These are phyloP conservation scores for Tolypocladium album DNA, from an alignment of 2,329 filamentous ascomycete species.

Conservation along the genomic window DNA sequence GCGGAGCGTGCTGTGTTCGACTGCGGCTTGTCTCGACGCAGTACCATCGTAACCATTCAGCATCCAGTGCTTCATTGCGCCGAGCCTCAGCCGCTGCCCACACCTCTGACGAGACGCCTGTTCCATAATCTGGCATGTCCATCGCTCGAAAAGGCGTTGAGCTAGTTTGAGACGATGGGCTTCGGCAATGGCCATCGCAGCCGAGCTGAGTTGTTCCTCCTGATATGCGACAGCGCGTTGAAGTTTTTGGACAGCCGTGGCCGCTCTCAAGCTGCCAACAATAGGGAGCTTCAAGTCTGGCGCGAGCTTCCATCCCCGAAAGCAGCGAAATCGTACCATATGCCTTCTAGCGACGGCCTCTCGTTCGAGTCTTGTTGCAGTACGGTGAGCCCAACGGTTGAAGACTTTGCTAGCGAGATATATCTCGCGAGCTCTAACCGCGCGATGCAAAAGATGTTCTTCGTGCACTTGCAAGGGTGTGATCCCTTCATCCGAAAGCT, in stretches of 20 bases:
- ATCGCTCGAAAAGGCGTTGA: constrained; percentile 12
- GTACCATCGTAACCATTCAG: not conserved
- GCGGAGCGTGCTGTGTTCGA: not conserved
- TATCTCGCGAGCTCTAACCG: constrained; percentile 52
- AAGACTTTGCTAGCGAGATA: constrained; percentile 38
- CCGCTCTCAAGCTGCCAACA: constrained; percentile 17
- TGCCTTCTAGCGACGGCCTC: constrained; percentile 60
- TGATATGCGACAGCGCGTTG: constrained; percentile 16
- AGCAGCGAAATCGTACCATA: constrained; percentile 48
- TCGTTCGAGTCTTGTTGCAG: constrained; percentile 53
- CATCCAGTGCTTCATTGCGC: not conserved
- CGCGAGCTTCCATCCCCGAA: constrained; percentile 22
- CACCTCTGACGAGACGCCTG: constrained; percentile 10
- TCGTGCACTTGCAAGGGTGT: constrained; percentile 4
- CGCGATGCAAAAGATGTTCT: constrained; percentile 31
- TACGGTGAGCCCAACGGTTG: constrained; percentile 51
- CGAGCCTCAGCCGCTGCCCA: constrained; percentile 6
- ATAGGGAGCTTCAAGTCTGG: constrained; percentile 18
- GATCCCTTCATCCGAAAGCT: not conserved
- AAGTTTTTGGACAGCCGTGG: constrained; percentile 21
- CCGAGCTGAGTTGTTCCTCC: constrained; percentile 14
- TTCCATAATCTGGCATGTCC: constrained; percentile 15
- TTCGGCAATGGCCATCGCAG: constrained; percentile 12
- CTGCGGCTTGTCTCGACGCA: not conserved
- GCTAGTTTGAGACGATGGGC: constrained; percentile 9